A percentile compares a stretch with the other conserved stretches of the same genome.
Conservation (phyloP, 208 protist genomes). For the Vickermania spadyakhi region DNA sequence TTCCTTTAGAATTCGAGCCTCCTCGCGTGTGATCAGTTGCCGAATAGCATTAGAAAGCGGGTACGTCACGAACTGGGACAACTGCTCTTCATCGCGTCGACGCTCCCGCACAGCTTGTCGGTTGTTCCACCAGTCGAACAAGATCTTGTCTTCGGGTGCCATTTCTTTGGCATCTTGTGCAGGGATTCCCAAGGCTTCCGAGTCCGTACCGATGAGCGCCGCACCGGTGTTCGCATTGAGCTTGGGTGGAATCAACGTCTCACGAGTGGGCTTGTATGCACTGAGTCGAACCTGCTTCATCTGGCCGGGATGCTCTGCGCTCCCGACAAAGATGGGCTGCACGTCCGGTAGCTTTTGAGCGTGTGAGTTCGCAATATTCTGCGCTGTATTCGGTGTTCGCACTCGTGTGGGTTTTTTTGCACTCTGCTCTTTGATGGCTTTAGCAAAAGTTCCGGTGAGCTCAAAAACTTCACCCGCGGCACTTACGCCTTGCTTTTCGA, state of each 20-base stretch:
- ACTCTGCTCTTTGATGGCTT: not conserved
- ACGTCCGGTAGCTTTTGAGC: conserved; percentile 15
- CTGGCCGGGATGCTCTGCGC: conserved; percentile 4
- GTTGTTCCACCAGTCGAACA: conserved; percentile 52
- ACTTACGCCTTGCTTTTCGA: not conserved
- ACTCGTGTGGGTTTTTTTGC: not conserved
- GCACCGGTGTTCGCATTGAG: conserved; percentile 13
- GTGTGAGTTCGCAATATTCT: not conserved
- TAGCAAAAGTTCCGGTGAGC: not conserved
- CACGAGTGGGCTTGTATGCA: not conserved
- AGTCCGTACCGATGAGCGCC: conserved; percentile 10
- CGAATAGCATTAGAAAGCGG: conserved; percentile 31
- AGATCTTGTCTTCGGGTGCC: conserved; percentile 2
- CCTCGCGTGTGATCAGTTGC: conserved; percentile 36
- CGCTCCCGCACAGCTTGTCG: conserved; percentile 29
- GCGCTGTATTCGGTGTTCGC: not conserved
- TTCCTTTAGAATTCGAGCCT: conserved; percentile 27
- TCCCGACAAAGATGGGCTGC: conserved; percentile 12
- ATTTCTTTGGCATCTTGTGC: not conserved
- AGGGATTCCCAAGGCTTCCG: conserved; percentile 5
- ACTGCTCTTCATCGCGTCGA: conserved; percentile 10
- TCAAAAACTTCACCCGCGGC: not conserved
- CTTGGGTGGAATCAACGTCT: conserved; percentile 9
- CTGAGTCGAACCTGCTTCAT: conserved; percentile 5
- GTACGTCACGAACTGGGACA: conserved; percentile 20